Percentiles rank a stretch among this genome's conserved stretches.
Evolutionary conservation across 176 grass and related monocot species (phyloP).

Genomic region (Eragrostis curvula): DNA sequence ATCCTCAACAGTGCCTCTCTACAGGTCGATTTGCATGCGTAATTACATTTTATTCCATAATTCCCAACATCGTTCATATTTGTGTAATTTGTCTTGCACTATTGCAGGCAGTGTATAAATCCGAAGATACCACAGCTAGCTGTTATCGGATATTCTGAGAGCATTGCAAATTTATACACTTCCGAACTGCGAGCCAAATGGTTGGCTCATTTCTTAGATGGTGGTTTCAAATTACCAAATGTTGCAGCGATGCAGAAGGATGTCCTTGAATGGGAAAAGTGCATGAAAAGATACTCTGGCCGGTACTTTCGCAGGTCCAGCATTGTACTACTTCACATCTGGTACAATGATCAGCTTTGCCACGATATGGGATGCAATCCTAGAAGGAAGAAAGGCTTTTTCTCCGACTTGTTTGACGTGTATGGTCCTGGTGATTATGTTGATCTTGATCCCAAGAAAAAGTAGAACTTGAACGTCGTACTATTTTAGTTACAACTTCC

Average conservation of each 20-base stretch:
- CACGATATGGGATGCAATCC: conserved; percentile 64
- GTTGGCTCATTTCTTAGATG: conserved; percentile 58
- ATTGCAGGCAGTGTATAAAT: conserved; percentile 59
- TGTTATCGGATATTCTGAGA: conserved; percentile 64
- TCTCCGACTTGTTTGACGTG: conserved; percentile 43
- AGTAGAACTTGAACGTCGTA: neutral
- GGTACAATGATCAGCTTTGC: conserved; percentile 73
- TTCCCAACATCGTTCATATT: neutral
- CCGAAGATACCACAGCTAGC: conserved; percentile 66
- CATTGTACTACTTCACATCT: conserved; percentile 48
- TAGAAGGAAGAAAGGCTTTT: conserved; percentile 57
- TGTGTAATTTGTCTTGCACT: neutral
- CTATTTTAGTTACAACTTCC: too few relatives aligned
- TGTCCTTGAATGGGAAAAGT: conserved; percentile 62
- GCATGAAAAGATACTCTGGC: conserved; percentile 55
- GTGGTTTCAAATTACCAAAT: conserved; percentile 56
- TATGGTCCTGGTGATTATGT: conserved; percentile 60
- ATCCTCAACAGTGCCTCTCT: conserved; percentile 54
- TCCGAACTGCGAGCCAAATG: conserved; percentile 57
- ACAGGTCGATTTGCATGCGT: conserved; percentile 35
- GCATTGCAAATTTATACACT: conserved; percentile 65
- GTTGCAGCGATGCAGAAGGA: conserved; percentile 49
- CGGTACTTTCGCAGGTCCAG: conserved; percentile 57
- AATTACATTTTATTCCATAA: neutral
- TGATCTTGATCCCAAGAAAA: conserved; percentile 47